These are phyloP conservation scores for Articulospora tetracladia DNA, from an alignment of 495 filamentous ascomycete genomes.

Conservation along the genomic window DNA sequence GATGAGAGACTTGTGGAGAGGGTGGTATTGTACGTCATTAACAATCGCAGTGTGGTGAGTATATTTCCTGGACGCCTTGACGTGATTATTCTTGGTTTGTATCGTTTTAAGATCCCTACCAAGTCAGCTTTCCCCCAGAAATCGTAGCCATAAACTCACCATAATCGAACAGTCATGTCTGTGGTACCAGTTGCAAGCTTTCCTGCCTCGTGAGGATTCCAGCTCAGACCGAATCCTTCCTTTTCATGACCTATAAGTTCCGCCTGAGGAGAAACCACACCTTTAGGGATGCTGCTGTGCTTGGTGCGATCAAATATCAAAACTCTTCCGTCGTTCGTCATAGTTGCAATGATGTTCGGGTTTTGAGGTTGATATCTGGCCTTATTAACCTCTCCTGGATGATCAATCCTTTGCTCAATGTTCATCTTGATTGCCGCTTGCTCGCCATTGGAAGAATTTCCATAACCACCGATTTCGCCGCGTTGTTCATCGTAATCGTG, in stretches of 20 bases:
- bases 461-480: conserved; percentile 92
- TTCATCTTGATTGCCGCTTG: conserved; percentile 72
- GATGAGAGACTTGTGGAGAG: conserved; percentile 73
- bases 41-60: conserved; percentile 88
- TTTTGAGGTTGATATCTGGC: conserved; percentile 97
- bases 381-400: conserved; percentile 97
- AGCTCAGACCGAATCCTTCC: conserved; percentile 93
- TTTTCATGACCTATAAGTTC: conserved; percentile 79
- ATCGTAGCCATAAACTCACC: conserved; percentile 51
- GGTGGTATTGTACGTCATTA: conserved; percentile 95
- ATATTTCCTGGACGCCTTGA: conserved; percentile 69
- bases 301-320: conserved; percentile 96
- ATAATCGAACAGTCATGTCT: conserved; percentile 85
- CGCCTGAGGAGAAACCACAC: conserved; percentile 72
- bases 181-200: conserved; percentile 86
- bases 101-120: conserved; percentile 74
- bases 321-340: conserved; percentile 81
- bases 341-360: conserved; percentile 92
- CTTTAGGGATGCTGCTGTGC: conserved; percentile 70
- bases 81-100: conserved; percentile 61
- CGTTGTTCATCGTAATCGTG: conserved; percentile 84
- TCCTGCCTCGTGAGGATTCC: conserved; percentile 82
- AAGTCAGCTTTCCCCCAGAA: conserved; percentile 1
- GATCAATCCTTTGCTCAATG: conserved; percentile 92
- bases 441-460: conserved; percentile 44